These are phyloP conservation scores for Aspergillus sp. DNA, from an alignment of 2,329 filamentous ascomycete species.

Conservation along the genomic window DNA sequence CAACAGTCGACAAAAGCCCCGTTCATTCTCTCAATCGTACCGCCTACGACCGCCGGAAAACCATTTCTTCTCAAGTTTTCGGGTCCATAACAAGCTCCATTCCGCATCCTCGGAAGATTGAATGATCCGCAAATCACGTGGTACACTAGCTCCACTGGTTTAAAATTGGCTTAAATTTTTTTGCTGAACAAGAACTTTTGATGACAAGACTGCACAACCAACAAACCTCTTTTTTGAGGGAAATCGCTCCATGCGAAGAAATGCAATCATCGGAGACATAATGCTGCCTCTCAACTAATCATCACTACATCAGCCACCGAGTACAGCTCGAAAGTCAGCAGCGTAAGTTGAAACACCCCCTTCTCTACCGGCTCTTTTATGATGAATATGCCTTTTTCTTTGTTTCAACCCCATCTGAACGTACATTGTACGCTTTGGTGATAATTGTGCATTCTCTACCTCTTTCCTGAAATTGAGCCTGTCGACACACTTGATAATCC, in stretches of 20 bases:
- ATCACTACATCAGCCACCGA: background rate
- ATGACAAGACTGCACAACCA: constrained; percentile 7
- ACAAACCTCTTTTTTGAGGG: background rate
- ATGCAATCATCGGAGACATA: background rate
- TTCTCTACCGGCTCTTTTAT: constrained; percentile 18
- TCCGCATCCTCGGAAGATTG: constrained; percentile 10
- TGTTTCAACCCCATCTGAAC: constrained; percentile 48
- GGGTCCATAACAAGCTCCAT: background rate
- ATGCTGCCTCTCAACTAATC: background rate
- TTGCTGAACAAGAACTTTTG: constrained; percentile 3
- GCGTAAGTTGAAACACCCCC: constrained; percentile 18
- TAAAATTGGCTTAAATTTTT: constrained; percentile 26
- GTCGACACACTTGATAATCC: background rate
- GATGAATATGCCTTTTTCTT: constrained; percentile 43
- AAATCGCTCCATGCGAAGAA: background rate
- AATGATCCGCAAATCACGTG: constrained; percentile 31
- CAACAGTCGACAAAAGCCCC: too few relatives aligned
- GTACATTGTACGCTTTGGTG: constrained; percentile 36
- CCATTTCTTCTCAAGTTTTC: background rate
- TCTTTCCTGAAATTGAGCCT: constrained; percentile 28
- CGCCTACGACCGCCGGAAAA: background rate
- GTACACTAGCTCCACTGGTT: constrained; percentile 23
- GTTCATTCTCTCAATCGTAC: too few relatives aligned
- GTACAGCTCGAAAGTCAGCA: background rate
- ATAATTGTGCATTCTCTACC: constrained; percentile 32